Evolutionary conservation across 2,329 filamentous ascomycete species (phyloP).

Genomic region (Paraphoma chrysanthemicola): DNA sequence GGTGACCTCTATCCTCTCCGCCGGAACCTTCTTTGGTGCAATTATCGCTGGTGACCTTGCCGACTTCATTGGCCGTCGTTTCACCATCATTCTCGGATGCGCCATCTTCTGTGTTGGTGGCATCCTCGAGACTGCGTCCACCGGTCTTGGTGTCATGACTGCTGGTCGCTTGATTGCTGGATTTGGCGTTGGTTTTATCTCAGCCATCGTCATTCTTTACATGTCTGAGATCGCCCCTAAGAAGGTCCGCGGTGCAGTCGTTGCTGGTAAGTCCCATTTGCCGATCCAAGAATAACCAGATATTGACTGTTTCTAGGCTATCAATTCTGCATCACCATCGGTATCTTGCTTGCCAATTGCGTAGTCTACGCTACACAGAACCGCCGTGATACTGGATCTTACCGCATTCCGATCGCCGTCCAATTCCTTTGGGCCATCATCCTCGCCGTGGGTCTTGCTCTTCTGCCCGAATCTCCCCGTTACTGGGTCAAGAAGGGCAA

Average conservation of each 20-base stretch:
- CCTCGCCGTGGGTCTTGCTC: constrained; percentile 72
- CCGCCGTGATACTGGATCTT: constrained; percentile 69
- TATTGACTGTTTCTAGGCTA: constrained; percentile 51
- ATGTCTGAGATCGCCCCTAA: constrained; percentile 78
- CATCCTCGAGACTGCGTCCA: constrained; percentile 66
- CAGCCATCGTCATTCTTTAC: constrained; percentile 67
- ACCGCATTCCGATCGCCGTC: constrained; percentile 78
- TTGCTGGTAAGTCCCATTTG: constrained; percentile 53
- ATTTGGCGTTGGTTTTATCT: constrained; percentile 75
- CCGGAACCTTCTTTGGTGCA: constrained; percentile 78
- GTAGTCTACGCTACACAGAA: constrained; percentile 77
- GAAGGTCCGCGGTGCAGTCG: constrained; percentile 80
- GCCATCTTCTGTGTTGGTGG: constrained; percentile 66
- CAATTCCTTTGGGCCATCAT: constrained; percentile 86
- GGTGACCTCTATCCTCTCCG: constrained; percentile 77
- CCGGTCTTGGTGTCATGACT: constrained; percentile 68
- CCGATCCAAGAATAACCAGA: no score
- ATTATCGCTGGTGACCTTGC: constrained; percentile 65
- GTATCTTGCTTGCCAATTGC: constrained; percentile 76
- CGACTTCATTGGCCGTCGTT: constrained; percentile 70
- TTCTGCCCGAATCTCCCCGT: constrained; percentile 86
- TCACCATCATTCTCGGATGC: constrained; percentile 67
- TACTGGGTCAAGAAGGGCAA: constrained; percentile 83
- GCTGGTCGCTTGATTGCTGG: constrained; percentile 78
- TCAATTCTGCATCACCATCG: constrained; percentile 84